phyloP scores from a whole-genome alignment of 495 filamentous ascomycete genomes.

The Podospora pseudoanserina region DNA sequence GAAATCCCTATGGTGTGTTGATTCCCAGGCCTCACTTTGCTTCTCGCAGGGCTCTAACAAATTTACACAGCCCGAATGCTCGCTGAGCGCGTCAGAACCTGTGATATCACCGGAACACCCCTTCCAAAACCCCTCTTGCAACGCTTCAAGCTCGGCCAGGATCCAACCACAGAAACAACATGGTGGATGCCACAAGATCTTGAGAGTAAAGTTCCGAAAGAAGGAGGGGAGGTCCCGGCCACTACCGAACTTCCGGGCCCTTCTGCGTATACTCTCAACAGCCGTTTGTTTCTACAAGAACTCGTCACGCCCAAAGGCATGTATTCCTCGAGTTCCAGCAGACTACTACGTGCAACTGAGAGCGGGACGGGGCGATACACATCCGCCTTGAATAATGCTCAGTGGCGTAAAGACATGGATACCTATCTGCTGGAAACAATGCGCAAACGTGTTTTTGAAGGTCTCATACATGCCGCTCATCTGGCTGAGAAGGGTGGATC shows the following conservation, averaged over 20 bases:
- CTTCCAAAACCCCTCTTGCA: slow-evolving; percentile 65
- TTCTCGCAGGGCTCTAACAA: slow-evolving; percentile 10
- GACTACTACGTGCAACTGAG: slow-evolving; percentile 17
- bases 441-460: slow-evolving; percentile 45
- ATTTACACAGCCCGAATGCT: slow-evolving; percentile 52
- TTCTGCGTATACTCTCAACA: slow-evolving; percentile 11
- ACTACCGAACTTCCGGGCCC: slow-evolving; percentile 9
- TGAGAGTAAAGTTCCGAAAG: slow-evolving; percentile 32
- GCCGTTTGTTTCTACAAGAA: slow-evolving; percentile 16
- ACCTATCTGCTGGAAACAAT: slow-evolving; percentile 53
- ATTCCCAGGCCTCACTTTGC: neutral
- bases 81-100: slow-evolving; percentile 61
- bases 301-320: neutral
- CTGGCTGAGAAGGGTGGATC: slow-evolving; percentile 20
- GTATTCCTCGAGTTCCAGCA: slow-evolving; percentile 3
- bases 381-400: slow-evolving; percentile 16
- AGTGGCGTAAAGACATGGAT: slow-evolving; percentile 71
- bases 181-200: slow-evolving; percentile 59
- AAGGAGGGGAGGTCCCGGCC: slow-evolving; percentile 5
- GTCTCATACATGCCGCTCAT: slow-evolving; percentile 31
- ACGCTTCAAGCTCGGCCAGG: slow-evolving; percentile 54
- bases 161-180: slow-evolving; percentile 52
- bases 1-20: slow-evolving; percentile 58
- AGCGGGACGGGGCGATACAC: neutral
- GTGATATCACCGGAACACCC: slow-evolving; percentile 50